A percentile compares a stretch with the other conserved stretches of the same genome.
Evolutionary conservation across 306 rosid genomes (phyloP).

Genomic region (Cucumis melo): DNA sequence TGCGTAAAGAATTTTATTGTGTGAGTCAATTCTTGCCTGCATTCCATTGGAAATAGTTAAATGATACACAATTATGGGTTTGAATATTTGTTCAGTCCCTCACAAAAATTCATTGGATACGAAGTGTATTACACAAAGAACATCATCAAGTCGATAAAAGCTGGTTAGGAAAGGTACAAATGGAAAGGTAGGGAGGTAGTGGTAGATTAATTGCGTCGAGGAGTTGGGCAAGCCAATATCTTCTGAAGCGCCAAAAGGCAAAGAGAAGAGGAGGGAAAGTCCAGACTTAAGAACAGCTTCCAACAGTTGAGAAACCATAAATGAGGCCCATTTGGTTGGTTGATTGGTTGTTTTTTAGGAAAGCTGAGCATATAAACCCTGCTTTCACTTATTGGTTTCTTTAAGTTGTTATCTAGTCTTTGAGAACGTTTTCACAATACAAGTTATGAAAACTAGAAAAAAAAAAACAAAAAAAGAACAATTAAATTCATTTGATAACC

Average conservation of each 20-base stretch:
- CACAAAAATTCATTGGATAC: not conserved
- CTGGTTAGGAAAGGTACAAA: not conserved
- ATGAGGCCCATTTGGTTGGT: too few species aligned
- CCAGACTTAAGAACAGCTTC: not conserved
- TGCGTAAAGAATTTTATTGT: slow-evolving; percentile 90
- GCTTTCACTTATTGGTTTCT: too few species aligned
- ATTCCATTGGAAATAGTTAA: not conserved
- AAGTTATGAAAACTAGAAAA: too few species aligned
- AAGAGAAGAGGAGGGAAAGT: not conserved
- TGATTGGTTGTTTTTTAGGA: too few species aligned
- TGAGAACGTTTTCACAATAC: too few species aligned
- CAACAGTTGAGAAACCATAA: not conserved
- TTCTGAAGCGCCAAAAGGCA: not conserved
- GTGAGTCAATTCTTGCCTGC: slow-evolving; percentile 99
- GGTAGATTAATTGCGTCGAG: not conserved
- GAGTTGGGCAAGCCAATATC: not conserved
- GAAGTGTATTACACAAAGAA: not conserved
- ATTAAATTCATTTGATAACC: too few species aligned
- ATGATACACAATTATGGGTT: not conserved
- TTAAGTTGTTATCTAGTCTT: too few species aligned
- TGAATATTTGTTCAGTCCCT: not conserved
- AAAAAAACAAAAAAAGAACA: too few species aligned
- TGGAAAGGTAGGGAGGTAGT: not conserved
- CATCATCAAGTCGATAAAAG: not conserved
- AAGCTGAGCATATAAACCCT: too few species aligned